These are phyloP conservation scores for Lodderomyces metapsilosis DNA, from an alignment of 1,139 yeast species.

Conservation along the genomic window DNA sequence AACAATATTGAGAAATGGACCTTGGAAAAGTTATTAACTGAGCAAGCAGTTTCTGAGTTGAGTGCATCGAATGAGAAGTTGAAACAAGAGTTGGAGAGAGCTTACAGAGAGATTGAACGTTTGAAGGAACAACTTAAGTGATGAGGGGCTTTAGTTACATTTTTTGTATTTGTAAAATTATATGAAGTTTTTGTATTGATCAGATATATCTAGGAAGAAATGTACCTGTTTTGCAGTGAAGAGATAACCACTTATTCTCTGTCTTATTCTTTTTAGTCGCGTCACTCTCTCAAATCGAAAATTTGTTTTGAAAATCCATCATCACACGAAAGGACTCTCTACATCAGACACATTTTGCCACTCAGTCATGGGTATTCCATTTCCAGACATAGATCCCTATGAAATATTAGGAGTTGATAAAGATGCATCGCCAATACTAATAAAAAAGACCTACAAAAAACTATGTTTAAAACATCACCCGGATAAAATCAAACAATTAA, in stretches of 20 bases:
- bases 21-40: constrained; percentile 83
- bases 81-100: constrained; percentile 55
- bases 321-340: background rate
- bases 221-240: too few species aligned
- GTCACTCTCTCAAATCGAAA: background rate
- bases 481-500: constrained; percentile 57
- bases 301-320: background rate
- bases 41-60: constrained; percentile 71
- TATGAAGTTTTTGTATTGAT: background rate
- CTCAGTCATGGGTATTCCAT: constrained; percentile 37
- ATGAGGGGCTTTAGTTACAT: too few species aligned
- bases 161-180: background rate
- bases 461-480: constrained; percentile 75
- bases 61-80: constrained; percentile 27
- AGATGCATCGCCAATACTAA: constrained; percentile 48
- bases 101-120: constrained; percentile 88
- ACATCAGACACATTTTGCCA: background rate
- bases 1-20: constrained; percentile 93
- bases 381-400: constrained; percentile 67
- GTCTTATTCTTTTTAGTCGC: too few species aligned
- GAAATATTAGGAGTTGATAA: constrained; percentile 47
- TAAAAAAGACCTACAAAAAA: constrained; percentile 71
- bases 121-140: constrained; percentile 54
- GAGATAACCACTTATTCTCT: too few species aligned
- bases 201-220: too few species aligned